Conservation (phyloP, 768 basidiomycete genomes). For the Coprinopsis strossmayeri region DNA sequence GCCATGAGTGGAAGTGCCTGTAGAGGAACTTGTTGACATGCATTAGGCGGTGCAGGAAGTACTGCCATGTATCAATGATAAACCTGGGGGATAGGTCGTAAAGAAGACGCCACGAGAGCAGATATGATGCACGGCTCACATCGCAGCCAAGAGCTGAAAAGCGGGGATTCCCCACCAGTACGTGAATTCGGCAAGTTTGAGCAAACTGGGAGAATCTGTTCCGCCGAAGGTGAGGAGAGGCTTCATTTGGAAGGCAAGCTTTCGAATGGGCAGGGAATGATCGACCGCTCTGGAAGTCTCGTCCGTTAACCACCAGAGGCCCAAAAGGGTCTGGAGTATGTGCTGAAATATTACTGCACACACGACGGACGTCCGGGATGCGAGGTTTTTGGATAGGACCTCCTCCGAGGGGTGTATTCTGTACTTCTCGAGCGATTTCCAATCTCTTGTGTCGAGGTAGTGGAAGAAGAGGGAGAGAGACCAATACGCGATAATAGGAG, state of each 20-base stretch:
- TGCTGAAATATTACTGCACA: conserved; percentile 85
- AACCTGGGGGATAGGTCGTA: conserved; percentile 48
- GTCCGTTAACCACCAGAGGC: conserved; percentile 58
- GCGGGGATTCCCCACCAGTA: conserved; percentile 95
- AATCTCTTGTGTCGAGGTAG: conserved; percentile 67
- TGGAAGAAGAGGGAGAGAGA: conserved; percentile 72
- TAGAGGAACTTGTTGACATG: conserved; percentile 89
- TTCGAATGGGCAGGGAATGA: conserved; percentile 39
- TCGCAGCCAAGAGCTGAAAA: conserved; percentile 66
- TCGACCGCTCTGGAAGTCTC: conserved; percentile 22
- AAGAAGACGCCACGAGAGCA: conserved; percentile 3
- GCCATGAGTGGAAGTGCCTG: conserved; percentile 86
- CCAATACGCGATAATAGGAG: conserved; percentile 87
- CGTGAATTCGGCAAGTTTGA: conserved; percentile 46
- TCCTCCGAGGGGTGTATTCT: conserved; percentile 87
- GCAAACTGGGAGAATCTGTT: conserved; percentile 14
- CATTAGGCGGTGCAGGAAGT: conserved; percentile 90
- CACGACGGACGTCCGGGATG: conserved; percentile 64
- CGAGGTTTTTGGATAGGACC: conserved; percentile 67
- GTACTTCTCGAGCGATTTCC: conserved; percentile 75
- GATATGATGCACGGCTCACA: conserved; percentile 48
- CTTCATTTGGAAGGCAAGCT: conserved; percentile 32
- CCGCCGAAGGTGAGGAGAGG: conserved; percentile 20
- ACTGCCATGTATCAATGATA: conserved; percentile 96
- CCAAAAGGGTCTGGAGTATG: conserved; percentile 72